Percentiles rank a stretch among this genome's conserved stretches.
These are phyloP conservation scores for Boletus sp. DNA, from an alignment of 1,284 basidiomycete species.

Conservation along the genomic window DNA sequence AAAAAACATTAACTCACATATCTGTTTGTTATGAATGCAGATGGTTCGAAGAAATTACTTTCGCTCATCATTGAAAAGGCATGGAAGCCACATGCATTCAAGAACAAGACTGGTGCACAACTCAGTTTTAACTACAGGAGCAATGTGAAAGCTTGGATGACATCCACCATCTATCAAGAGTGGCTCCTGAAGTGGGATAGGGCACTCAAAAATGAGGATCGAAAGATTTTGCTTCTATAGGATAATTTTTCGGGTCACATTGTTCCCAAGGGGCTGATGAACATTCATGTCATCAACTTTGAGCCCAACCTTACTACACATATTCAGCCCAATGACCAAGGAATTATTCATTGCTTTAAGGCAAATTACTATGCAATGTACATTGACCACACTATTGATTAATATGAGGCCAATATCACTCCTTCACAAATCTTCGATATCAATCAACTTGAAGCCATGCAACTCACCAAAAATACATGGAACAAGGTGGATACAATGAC, in stretches of 20 bases:
- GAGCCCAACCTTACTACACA: conserved; percentile 2
- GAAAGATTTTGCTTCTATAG: neutral
- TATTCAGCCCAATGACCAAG: conserved; percentile 6
- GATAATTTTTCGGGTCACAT: conserved; percentile 8
- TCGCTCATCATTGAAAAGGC: conserved; percentile 27
- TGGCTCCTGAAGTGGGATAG: conserved; percentile 2
- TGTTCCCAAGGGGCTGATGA: neutral
- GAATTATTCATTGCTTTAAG: conserved; percentile 6
- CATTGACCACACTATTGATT: neutral
- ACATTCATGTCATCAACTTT: conserved; percentile 4
- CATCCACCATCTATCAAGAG: conserved; percentile 17
- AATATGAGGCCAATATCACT: conserved; percentile 29
- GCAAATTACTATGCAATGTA: neutral
- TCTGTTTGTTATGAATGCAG: conserved; percentile 17
- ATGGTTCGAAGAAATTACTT: conserved; percentile 20
- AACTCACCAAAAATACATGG: conserved; percentile 21
- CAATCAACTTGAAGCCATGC: conserved; percentile 35
- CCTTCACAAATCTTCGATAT: conserved; percentile 33
- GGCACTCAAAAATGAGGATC: neutral
- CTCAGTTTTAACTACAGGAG: conserved; percentile 26
- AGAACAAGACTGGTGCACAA: conserved; percentile 11
- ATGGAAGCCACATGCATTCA: conserved; percentile 21
- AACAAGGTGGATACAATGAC: conserved; percentile 4
- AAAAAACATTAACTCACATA: neutral
- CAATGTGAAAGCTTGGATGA: conserved; percentile 24